Percentiles rank a stretch among this genome's conserved stretches.
Evolutionary conservation across 192 early-diverging fungal species (phyloP).

Genomic region (Haplosporangium gracile): DNA sequence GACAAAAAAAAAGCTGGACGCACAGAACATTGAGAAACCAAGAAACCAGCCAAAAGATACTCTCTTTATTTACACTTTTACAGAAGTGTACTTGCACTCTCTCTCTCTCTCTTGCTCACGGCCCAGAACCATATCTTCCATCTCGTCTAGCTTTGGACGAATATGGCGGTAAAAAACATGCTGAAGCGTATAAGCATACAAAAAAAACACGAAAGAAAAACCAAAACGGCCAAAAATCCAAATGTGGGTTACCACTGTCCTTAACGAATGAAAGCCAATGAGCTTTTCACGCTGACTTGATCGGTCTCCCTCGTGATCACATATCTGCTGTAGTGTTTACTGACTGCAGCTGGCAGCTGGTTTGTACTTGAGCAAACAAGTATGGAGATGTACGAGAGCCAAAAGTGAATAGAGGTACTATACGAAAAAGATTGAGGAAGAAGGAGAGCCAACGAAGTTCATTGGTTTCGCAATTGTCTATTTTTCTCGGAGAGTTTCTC

Average conservation of each 20-base stretch:
- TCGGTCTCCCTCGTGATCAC: neutral
- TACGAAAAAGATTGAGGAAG: neutral
- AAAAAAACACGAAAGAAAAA: neutral
- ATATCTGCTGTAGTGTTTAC: neutral
- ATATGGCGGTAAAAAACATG: neutral
- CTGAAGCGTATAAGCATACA: neutral
- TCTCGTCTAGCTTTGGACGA: no score
- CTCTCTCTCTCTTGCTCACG: neutral
- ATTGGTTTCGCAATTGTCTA: neutral
- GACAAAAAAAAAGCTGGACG: neutral
- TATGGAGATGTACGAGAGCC: neutral
- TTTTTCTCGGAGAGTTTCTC: neutral
- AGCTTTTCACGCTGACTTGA: neutral
- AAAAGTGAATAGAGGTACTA: neutral
- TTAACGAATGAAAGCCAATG: neutral
- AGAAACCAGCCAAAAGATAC: neutral
- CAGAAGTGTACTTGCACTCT: neutral
- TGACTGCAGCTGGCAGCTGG: no score
- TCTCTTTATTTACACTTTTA: neutral
- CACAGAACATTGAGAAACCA: neutral
- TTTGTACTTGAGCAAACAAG: neutral
- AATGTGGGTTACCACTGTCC: neutral
- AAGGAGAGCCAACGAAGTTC: neutral
- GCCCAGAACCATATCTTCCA: neutral
- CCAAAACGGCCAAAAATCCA: constrained; percentile 6